Percentiles rank a stretch among this genome's conserved stretches.
phyloP scores from a whole-genome alignment of 2,329 filamentous ascomycete genomes.

The Thielaviopsis punctulata region DNA sequence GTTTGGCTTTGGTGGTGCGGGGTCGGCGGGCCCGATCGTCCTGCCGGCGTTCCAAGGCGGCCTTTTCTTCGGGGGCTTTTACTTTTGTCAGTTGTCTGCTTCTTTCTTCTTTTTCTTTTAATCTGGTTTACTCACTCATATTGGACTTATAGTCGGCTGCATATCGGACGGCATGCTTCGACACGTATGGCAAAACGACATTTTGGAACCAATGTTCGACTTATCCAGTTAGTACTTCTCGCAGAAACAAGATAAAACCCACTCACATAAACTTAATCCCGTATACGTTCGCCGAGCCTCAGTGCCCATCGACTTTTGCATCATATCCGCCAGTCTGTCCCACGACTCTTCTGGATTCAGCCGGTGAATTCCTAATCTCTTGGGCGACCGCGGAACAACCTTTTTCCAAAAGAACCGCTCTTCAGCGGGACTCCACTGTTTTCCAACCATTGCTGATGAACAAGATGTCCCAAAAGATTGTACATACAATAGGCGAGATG shows the following conservation, averaged over 20 bases:
- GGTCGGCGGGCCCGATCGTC: slow-evolving; percentile 11
- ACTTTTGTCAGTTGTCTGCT: background rate
- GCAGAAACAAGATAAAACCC: slow-evolving; percentile 4
- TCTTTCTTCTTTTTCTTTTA: no score
- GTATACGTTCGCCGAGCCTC: slow-evolving; percentile 24
- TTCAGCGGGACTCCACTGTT: slow-evolving; percentile 30
- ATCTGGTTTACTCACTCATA: slow-evolving; percentile 7
- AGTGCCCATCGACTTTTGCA: slow-evolving; percentile 22
- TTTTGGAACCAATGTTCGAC: slow-evolving; percentile 13
- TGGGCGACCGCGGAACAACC: slow-evolving; percentile 22
- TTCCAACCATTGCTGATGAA: slow-evolving; percentile 34
- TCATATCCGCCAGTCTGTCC: slow-evolving; percentile 22
- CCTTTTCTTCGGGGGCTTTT: slow-evolving; percentile 10
- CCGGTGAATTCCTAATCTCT: slow-evolving; percentile 16
- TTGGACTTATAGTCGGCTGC: slow-evolving; percentile 10
- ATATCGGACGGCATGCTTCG: slow-evolving; percentile 11
- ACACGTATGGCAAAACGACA: slow-evolving; percentile 9
- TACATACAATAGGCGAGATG: background rate
- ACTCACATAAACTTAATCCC: slow-evolving; percentile 24
- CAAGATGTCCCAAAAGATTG: no score
- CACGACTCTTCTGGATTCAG: slow-evolving; percentile 19
- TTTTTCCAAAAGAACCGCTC: slow-evolving; percentile 32
- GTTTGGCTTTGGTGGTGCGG: slow-evolving; percentile 11
- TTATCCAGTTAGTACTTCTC: background rate
- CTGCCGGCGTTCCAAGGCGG: slow-evolving; percentile 10